Evolutionary conservation across 129 eudicot genomes (phyloP).

Genomic region (Arctium lappa): DNA sequence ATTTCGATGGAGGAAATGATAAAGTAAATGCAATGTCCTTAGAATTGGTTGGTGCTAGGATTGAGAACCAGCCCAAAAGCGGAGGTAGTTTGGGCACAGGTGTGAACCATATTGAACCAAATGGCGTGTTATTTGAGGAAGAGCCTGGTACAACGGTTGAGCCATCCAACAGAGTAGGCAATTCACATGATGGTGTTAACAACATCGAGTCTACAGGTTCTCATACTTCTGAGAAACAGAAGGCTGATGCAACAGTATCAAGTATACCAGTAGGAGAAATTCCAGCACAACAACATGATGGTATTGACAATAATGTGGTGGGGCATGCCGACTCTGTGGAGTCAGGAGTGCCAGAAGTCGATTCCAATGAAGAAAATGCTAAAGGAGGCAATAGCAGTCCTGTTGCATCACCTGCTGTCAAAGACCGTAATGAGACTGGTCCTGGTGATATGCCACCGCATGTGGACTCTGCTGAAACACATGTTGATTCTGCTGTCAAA

Average conservation of each 20-base stretch:
- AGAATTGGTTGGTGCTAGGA: neutral
- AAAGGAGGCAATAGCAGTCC: slow-evolving; percentile 3
- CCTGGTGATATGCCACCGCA: neutral
- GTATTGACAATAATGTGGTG: slow-evolving; percentile 14
- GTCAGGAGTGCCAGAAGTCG: slow-evolving; percentile 8
- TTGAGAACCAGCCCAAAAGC: neutral
- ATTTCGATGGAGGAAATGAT: neutral
- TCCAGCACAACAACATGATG: slow-evolving; percentile 13
- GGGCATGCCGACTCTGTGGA: slow-evolving; percentile 14
- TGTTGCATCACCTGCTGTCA: slow-evolving; percentile 18
- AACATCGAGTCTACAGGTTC: slow-evolving; percentile 8
- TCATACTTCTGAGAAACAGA: slow-evolving; percentile 26
- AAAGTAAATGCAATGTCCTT: neutral
- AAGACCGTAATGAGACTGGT: slow-evolving; percentile 8
- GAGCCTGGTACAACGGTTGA: neutral
- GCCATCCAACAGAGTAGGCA: neutral
- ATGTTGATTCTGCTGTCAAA: neutral
- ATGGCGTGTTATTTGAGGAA: neutral
- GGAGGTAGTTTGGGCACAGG: neutral
- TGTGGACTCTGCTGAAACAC: too few relatives aligned
- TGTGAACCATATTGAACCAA: neutral
- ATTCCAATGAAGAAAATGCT: slow-evolving; percentile 20
- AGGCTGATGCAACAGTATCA: slow-evolving; percentile 6
- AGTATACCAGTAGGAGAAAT: neutral
- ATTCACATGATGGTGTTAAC: slow-evolving; percentile 4